Base-by-base conservation (phyloP, 768 basidiomycete genomes). In the Mycena amicta region DNA sequence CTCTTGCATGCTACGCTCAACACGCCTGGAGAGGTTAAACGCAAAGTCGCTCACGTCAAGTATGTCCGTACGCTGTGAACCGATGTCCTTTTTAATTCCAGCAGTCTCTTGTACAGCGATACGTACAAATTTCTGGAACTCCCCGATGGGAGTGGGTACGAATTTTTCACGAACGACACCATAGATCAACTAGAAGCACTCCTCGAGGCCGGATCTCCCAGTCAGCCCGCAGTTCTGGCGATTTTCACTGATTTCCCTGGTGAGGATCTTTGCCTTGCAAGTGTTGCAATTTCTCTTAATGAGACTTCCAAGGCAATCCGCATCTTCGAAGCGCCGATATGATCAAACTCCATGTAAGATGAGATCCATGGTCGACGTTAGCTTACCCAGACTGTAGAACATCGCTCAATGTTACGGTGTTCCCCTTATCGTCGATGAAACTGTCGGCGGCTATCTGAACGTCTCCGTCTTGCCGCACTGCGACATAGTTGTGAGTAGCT, bases 241-340 rank as follows among this genome's bases (percentile, higher is more conserved):
- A 70, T 84, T 26, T 82, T 77, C 66, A 78, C 77, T 68, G 83
- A 84, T 63, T 79, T 80, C 70, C 81, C 83, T 0, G 77, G 78
- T n/a, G n/a, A n/a, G n/a, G n/a, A n/a, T n/a, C n/a, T n/a, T n/a
- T n/a, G n/a, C n/a, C n/a, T n/a, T n/a, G n/a, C n/a, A n/a, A n/a
- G n/a, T n/a, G n/a, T n/a, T n/a, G n/a, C n/a, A n/a, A n/a, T n/a
- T n/a, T n/a, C n/a, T n/a, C n/a, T n/a, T n/a, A n/a, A n/a, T n/a
- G n/a, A n/a, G 33, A 37, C 18, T 37, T 37, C 18, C 33, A 8
- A 8, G 33, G 33, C 1, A 84, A 84, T 65, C 83, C 83, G 2
- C 73, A 83, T n/a, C 70, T 84, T 4, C 70, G 77, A 15, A 75
- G 76, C 43, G 75, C 79, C 4, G 75, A 82, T 55, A 68, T 84